Conservation (phyloP, 768 basidiomycete species). For the Panaeolus cyanescens region DNA sequence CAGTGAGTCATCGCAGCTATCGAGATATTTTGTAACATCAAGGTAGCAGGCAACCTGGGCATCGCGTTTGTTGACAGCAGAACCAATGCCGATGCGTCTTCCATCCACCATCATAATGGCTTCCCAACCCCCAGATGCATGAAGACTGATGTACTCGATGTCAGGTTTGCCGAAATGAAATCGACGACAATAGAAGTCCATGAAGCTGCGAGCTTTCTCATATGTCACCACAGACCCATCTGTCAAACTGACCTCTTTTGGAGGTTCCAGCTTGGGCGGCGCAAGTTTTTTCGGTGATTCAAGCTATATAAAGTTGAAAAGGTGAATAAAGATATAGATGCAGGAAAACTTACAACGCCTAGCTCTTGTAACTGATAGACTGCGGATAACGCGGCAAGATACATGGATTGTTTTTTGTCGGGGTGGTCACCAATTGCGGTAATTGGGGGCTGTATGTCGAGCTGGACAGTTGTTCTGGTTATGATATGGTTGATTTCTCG, state of each 20-base stretch:
- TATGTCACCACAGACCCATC: constrained; percentile 66
- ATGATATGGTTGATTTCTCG: background rate
- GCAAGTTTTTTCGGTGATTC: constrained; percentile 36
- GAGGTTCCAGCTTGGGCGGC: constrained; percentile 24
- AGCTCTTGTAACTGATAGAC: constrained; percentile 66
- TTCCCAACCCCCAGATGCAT: constrained; percentile 54
- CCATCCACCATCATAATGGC: constrained; percentile 77
- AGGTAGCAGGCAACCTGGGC: constrained; percentile 77
- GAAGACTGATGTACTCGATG: constrained; percentile 45
- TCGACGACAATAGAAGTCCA: constrained; percentile 91
- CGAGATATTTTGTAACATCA: constrained; percentile 86
- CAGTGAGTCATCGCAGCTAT: constrained; percentile 77
- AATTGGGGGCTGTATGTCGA: constrained; percentile 42
- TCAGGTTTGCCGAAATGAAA: constrained; percentile 78
- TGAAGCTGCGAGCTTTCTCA: constrained; percentile 82
- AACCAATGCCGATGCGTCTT: constrained; percentile 81
- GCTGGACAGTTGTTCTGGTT: constrained; percentile 40
- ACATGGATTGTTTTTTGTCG: constrained; percentile 65
- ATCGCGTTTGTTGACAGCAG: constrained; percentile 66
- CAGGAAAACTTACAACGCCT: constrained; percentile 55
- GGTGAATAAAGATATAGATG: background rate
- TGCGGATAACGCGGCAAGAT: constrained; percentile 75
- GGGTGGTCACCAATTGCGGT: constrained; percentile 63
- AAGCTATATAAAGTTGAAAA: constrained; percentile 29
- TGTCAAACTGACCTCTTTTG: constrained; percentile 41